Evolutionary conservation across 768 basidiomycete species (phyloP), one percentile per base, ranked within the genome.

Genomic region (Kwoniella shandongensis): DNA sequence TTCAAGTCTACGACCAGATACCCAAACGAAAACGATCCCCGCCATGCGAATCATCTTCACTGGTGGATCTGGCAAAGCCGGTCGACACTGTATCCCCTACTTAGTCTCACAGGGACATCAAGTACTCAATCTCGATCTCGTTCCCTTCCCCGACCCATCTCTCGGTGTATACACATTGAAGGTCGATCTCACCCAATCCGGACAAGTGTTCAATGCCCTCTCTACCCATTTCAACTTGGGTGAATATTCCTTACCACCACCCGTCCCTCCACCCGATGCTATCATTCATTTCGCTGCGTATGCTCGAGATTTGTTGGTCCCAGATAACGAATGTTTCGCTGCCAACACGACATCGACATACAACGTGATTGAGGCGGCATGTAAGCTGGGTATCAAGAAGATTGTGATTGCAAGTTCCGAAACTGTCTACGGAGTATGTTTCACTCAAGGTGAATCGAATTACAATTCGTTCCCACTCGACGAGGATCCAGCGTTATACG

Each of bases 121-220:
- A 53, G 74, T 75, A 6, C 66, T 75, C 56, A 75, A 75, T 53
- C 69, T 75, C 40, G 74, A 75, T 56, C 63, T 75, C 13, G 50
- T 65, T 46, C 65, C 65, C 12, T 63, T 71, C 54, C 57, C 58
- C 55, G 52, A 75, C 44, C 67, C 66, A 18, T 53, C 26, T 10
- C 47, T 52, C 11, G 36, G 51, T 12, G 74, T 75, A 30, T 68
- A 69, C 50, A 75, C 74, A 17, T 63, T 75, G 48, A 75, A 73
- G 51, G 63, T 60, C 44, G 74, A 75, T 53, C 57, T 75, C 15
- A 69, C 74, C 26, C 56, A 75, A 23, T 65, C 62, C 12, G 74
- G 74, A 4, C 74, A 75, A 46, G 74, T 75, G 13, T 75, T 71
- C 67, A 75, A 73, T 44, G 72, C 71, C 32, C 59, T 73, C 35